Conservation (phyloP, 31 red algal species). For the Endocladia muricata region DNA sequence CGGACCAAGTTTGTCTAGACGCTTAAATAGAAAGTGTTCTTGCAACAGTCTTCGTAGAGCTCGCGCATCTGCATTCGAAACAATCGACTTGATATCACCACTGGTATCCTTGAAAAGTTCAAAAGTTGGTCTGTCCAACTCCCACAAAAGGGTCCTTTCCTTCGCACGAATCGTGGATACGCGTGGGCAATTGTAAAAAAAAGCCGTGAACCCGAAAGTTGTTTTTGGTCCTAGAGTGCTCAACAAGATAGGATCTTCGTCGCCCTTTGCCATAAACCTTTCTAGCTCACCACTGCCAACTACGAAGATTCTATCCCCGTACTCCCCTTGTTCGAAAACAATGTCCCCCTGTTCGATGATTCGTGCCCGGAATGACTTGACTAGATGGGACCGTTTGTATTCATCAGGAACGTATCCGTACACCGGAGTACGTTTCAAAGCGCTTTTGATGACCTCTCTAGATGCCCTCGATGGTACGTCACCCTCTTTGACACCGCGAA, state of each 20-base stretch:
- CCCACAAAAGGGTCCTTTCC: slow-evolving; percentile 90
- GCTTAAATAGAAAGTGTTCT: slow-evolving; percentile 92
- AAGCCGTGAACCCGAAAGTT: slow-evolving; percentile 85
- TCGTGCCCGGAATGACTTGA: slow-evolving; percentile 82
- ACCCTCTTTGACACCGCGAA: slow-evolving; percentile 39
- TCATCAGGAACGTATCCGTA: slow-evolving; percentile 74
- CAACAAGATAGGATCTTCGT: slow-evolving; percentile 72
- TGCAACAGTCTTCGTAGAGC: slow-evolving; percentile 55
- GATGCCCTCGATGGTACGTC: slow-evolving; percentile 56
- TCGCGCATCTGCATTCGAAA: slow-evolving; percentile 60
- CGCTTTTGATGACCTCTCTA: slow-evolving; percentile 68
- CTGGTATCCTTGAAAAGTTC: slow-evolving; percentile 81
- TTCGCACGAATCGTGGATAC: slow-evolving; percentile 83
- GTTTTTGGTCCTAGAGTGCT: slow-evolving; percentile 81
- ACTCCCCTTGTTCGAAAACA: slow-evolving; percentile 94
- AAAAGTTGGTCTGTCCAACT: slow-evolving; percentile 85
- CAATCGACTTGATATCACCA: slow-evolving; percentile 64
- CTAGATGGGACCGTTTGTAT: slow-evolving; percentile 83
- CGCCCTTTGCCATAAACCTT: slow-evolving; percentile 82
- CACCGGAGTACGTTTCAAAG: slow-evolving; percentile 88
- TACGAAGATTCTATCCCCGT: slow-evolving; percentile 87
- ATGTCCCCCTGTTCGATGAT: slow-evolving; percentile 90
- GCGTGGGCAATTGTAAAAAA: slow-evolving; percentile 80
- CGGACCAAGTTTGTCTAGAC: slow-evolving; percentile 86
- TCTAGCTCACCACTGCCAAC: slow-evolving; percentile 82